These are phyloP conservation scores for Gillenia trifoliata DNA, from an alignment of 306 rosid species.

Conservation along the genomic window DNA sequence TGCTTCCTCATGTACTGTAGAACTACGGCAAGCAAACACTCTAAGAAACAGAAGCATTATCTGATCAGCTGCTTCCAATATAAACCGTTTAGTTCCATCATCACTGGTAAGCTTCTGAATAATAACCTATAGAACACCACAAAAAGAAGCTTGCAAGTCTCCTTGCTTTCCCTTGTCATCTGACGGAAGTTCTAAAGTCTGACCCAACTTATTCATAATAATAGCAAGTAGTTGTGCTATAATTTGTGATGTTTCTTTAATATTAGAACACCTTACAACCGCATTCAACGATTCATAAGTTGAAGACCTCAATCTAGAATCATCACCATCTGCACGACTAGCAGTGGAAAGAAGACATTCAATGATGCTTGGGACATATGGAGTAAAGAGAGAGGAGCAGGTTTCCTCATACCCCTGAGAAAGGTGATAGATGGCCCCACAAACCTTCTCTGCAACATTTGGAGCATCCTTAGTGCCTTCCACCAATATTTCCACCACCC, in stretches of 20 bases:
- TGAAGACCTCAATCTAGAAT: slow-evolving; percentile 29
- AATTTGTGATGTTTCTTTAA: slow-evolving; percentile 22
- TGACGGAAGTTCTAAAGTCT: slow-evolving; percentile 29
- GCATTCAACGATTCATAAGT: slow-evolving; percentile 39
- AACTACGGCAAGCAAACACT: slow-evolving; percentile 39
- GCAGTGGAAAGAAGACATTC: slow-evolving; percentile 27
- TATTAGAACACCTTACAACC: slow-evolving; percentile 30
- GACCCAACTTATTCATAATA: slow-evolving; percentile 28
- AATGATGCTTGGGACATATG: slow-evolving; percentile 23
- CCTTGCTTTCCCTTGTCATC: slow-evolving; percentile 38
- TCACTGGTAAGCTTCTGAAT: slow-evolving; percentile 33
- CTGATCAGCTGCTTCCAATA: slow-evolving; percentile 26
- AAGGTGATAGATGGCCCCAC: slow-evolving; percentile 36
- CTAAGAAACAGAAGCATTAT: slow-evolving; percentile 33
- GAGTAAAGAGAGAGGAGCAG: slow-evolving; percentile 27
- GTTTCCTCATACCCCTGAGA: slow-evolving; percentile 32
- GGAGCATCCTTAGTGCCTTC: slow-evolving; percentile 30
- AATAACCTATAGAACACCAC: slow-evolving; percentile 39
- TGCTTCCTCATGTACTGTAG: slow-evolving; percentile 42
- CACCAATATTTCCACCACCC: slow-evolving; percentile 25
- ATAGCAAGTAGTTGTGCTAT: slow-evolving; percentile 29
- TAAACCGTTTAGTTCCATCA: slow-evolving; percentile 16
- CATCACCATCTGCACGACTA: slow-evolving; percentile 34
- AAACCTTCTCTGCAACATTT: slow-evolving; percentile 33
- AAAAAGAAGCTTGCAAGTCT: slow-evolving; percentile 37